Base-by-base conservation (phyloP, 2,329 filamentous ascomycete genomes). In the Diaporthe helianthi region DNA sequence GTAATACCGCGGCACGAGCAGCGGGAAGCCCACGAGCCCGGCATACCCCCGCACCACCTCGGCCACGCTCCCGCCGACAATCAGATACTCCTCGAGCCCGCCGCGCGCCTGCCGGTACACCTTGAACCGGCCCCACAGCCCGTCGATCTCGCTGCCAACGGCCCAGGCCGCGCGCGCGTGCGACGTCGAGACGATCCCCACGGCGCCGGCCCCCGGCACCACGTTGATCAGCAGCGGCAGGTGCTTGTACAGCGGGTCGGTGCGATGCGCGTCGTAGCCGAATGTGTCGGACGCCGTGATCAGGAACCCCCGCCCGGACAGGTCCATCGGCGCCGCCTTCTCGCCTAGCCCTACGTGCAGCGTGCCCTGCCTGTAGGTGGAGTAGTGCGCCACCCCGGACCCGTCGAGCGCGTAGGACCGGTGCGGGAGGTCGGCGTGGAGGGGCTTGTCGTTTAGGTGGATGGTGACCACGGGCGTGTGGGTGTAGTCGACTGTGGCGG, bases 161-260 rank as follows among this genome's bases (percentile, higher is more conserved):
- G 86, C 87, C 81, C 89, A 93, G 19, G 84, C 85, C 0, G 89
- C 90, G 64, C 90, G 81, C 0, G 85, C 83, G 74, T 93, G 89
- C 2, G 86, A 87, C 0, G 89, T 90, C 0, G 90, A 92, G 76
- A 93, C 92, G 22, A 90, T 84, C 0, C 85, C 91, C 0, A 93
- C 84, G 63, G 87, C 90, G 0, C 90, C 90, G 0, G 7, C 29
- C 12, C 44, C 58, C 3, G 89, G 86, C 0, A 87, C 90, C 0
- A 86, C 88, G 67, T 92, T 91, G 78, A 93, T 90, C 33, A 93
- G 81, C 0, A 93, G 83, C 0, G 91, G 91, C 47, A 93, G 91
- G 74, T 93, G 89, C 79, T 93, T 93, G 80, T 93, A 93, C 66
- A 93, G 81, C 0, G 91, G 91, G 76, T 93, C 90, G 3, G 90